Evolutionary conservation across 2,329 filamentous ascomycete genomes (phyloP).

Genomic region (Sporothrix luriei): DNA sequence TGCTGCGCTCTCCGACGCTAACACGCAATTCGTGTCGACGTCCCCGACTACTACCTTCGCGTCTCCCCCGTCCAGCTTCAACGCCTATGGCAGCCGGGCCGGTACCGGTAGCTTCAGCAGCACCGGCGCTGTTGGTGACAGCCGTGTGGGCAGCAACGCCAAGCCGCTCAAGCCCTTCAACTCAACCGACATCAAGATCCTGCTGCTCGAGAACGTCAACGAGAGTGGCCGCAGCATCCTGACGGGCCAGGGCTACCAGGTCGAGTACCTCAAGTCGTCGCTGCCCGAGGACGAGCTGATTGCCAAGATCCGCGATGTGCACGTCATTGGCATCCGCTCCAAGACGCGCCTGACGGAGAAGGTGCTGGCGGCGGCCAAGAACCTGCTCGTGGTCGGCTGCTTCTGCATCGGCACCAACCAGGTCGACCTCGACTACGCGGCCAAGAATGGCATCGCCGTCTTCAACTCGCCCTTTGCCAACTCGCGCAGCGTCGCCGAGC

Average conservation of each 20-base stretch:
- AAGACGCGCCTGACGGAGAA: conserved; percentile 92
- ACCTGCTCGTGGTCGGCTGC: conserved; percentile 92
- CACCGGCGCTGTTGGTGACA: conserved; percentile 45
- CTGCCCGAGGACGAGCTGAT: conserved; percentile 91
- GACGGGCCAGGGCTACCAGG: conserved; percentile 86
- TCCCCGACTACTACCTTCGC: conserved; percentile 76
- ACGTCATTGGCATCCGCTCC: conserved; percentile 96
- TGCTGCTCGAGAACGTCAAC: conserved; percentile 95
- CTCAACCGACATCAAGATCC: conserved; percentile 92
- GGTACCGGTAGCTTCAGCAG: conserved; percentile 36
- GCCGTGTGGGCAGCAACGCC: conserved; percentile 44
- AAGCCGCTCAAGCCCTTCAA: conserved; percentile 95
- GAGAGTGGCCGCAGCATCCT: conserved; percentile 83
- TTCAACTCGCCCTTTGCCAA: conserved; percentile 99
- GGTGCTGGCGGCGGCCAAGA: conserved; percentile 85
- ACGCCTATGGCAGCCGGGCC: conserved; percentile 43
- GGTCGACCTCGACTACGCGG: conserved; percentile 82
- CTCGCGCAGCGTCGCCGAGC: conserved; percentile 92
- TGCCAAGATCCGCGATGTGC: conserved; percentile 92
- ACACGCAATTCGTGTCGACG: conserved; percentile 67
- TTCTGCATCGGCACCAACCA: conserved; percentile 99
- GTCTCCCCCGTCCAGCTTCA: conserved; percentile 67
- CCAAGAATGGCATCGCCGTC: conserved; percentile 84
- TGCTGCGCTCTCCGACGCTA: conserved; percentile 38
- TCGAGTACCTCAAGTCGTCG: conserved; percentile 86